Percentiles rank a stretch among this genome's conserved stretches.
These are phyloP conservation scores for Meira miltonrushii DNA, from an alignment of 1,284 basidiomycete species.

Conservation along the genomic window DNA sequence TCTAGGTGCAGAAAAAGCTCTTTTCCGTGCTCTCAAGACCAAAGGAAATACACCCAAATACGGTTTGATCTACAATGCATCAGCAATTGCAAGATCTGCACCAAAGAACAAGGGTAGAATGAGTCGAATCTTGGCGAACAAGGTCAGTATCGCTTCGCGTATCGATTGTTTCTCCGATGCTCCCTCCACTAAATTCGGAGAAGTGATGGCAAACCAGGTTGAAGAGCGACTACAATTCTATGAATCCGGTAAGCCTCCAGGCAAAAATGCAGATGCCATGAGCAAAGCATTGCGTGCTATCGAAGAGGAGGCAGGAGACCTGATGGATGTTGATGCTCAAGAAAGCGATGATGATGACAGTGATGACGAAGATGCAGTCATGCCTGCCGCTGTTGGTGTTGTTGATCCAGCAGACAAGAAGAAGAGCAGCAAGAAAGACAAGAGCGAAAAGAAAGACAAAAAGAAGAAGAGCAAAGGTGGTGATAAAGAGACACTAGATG, in stretches of 20 bases:
- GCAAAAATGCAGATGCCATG: conserved; percentile 58
- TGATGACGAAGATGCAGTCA: conserved; percentile 58
- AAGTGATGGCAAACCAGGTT: conserved; percentile 86
- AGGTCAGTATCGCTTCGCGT: conserved; percentile 93
- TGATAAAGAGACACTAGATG: conserved; percentile 61
- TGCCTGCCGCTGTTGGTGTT: conserved; percentile 52
- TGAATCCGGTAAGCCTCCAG: conserved; percentile 58
- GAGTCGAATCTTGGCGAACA: conserved; percentile 72
- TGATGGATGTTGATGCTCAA: conserved; percentile 65
- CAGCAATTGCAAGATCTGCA: conserved; percentile 78
- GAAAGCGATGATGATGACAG: conserved; percentile 59
- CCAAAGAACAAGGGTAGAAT: conserved; percentile 97
- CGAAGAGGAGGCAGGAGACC: conserved; percentile 64
- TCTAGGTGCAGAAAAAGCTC: conserved; percentile 93
- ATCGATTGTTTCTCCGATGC: conserved; percentile 90
- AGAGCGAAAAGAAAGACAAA: conserved; percentile 49
- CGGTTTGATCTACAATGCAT: conserved; percentile 60
- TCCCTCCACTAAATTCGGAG: conserved; percentile 88
- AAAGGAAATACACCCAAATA: conserved; percentile 98
- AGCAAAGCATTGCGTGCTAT: conserved; percentile 78
- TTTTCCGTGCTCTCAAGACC: conserved; percentile 96
- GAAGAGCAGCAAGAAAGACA: conserved; percentile 62
- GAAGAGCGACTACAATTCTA: conserved; percentile 95
- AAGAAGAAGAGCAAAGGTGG: conserved; percentile 50
- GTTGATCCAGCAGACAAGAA: conserved; percentile 40